Conservation (phyloP, 352 stramenopile species). For the Phytophthora cajani region DNA sequence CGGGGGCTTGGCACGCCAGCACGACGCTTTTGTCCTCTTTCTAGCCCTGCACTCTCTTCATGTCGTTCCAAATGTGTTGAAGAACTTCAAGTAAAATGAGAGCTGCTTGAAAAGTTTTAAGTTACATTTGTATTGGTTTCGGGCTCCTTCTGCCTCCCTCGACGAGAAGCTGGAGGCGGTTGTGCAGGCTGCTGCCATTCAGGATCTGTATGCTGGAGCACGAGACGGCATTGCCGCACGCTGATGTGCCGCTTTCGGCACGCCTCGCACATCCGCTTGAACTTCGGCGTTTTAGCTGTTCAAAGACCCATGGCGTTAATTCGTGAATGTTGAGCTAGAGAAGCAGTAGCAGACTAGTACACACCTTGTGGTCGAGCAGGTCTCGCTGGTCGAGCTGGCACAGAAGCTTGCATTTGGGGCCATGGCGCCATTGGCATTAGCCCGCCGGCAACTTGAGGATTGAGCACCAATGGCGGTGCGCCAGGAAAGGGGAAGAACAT, state of each 20-base stretch:
- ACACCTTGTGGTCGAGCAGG: slow-evolving; percentile 34
- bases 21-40: slow-evolving; percentile 24
- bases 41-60: slow-evolving; percentile 25
- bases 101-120: slow-evolving; percentile 34
- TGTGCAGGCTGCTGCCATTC: slow-evolving; percentile 61
- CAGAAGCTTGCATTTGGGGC: slow-evolving; percentile 31
- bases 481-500: slow-evolving; percentile 50
- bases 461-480: slow-evolving; percentile 40
- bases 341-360: not conserved
- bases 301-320: not conserved
- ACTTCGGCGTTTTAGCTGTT: slow-evolving; percentile 31
- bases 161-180: slow-evolving; percentile 28
- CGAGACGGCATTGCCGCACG: slow-evolving; percentile 70
- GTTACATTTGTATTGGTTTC: slow-evolving; percentile 30
- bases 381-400: slow-evolving; percentile 30
- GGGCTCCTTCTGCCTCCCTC: slow-evolving; percentile 34
- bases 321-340: not conserved
- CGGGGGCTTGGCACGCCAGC: slow-evolving; percentile 11
- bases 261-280: slow-evolving; percentile 75
- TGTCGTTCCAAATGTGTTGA: slow-evolving; percentile 31
- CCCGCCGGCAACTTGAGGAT: slow-evolving; percentile 21
- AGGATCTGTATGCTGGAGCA: slow-evolving; percentile 66
- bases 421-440: slow-evolving; percentile 36
- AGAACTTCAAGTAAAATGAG: slow-evolving; percentile 32
- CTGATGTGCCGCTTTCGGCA: slow-evolving; percentile 76